These are phyloP conservation scores for Corymbia calophylla DNA, from an alignment of 441 rosid genomes.

Conservation along the genomic window DNA sequence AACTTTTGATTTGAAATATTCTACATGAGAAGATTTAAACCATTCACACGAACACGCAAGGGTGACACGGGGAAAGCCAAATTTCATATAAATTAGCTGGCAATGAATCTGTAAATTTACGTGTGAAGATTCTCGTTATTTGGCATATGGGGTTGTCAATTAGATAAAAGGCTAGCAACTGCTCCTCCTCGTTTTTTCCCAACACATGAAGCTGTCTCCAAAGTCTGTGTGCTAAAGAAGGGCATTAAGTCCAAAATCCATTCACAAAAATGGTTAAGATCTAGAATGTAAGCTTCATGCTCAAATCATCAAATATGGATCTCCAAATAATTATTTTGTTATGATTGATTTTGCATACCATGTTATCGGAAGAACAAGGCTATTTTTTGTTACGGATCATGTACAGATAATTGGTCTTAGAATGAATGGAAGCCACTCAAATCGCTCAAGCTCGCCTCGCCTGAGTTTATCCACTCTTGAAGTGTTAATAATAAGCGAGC, in stretches of 20 bases:
- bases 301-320: background rate
- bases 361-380: accelerated
- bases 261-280: background rate
- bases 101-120: background rate
- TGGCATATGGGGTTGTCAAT: background rate
- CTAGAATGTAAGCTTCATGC: background rate
- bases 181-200: background rate
- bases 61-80: background rate
- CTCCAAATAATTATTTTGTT: accelerated
- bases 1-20: background rate
- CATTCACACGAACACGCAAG: background rate
- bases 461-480: background rate
- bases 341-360: background rate
- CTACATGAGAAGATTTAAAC: background rate
- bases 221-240: background rate
- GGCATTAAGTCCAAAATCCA: background rate
- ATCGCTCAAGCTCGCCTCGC: background rate
- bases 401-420: background rate
- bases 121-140: background rate
- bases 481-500: background rate
- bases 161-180: background rate
- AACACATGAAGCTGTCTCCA: background rate
- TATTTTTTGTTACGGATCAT: background rate
- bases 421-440: background rate
- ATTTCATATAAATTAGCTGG: background rate